These are phyloP conservation scores for Quercus phellos DNA, from an alignment of 331 rosid genomes.

Conservation along the genomic window DNA sequence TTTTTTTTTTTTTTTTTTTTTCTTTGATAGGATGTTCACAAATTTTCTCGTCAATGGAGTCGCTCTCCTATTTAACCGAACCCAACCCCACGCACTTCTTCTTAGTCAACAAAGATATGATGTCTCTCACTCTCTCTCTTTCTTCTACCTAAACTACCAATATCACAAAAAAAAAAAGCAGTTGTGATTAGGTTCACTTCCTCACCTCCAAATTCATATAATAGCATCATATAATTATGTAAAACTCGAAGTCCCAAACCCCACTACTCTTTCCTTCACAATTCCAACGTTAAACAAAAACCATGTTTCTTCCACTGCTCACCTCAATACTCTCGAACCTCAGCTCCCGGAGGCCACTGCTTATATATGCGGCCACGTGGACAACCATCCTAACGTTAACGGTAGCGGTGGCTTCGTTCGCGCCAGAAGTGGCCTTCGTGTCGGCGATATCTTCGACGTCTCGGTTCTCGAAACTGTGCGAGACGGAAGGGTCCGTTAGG, in stretches of 20 bases:
- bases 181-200: conserved; percentile 22
- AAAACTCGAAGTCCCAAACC: neutral
- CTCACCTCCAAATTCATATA: neutral
- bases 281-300: neutral
- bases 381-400: conserved; percentile 48
- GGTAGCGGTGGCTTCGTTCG: conserved; percentile 65
- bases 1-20: too few species aligned
- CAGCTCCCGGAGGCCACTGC: conserved; percentile 48
- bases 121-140: neutral
- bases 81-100: neutral
- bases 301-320: conserved; percentile 45
- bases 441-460: conserved; percentile 60
- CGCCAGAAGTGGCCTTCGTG: conserved; percentile 70
- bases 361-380: conserved; percentile 65
- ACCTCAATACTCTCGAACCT: conserved; percentile 29
- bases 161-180: conserved; percentile 9
- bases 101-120: conserved; percentile 1
- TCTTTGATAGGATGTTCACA: neutral
- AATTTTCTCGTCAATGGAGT: neutral
- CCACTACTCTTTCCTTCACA: neutral
- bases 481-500: conserved; percentile 35
- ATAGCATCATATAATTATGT: neutral
- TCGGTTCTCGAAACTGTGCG: conserved; percentile 46
- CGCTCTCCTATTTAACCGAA: neutral
- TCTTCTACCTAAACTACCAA: conserved; percentile 19